Percentiles rank a stretch among this genome's conserved stretches.
These are phyloP conservation scores for Priceomyces castillae DNA, from an alignment of 805 yeast genomes.

Conservation along the genomic window DNA sequence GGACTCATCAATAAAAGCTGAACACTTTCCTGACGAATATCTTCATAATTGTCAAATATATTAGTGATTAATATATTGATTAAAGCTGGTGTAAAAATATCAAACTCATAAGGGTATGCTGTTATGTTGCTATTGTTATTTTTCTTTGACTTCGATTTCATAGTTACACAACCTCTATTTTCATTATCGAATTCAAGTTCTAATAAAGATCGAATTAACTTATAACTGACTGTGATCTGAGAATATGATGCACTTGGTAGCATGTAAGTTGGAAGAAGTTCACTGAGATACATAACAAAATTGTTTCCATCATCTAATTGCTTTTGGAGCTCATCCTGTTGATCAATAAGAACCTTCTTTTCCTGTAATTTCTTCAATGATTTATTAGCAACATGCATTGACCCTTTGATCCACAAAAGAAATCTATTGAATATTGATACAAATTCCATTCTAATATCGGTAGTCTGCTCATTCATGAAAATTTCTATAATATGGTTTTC, in stretches of 20 bases:
- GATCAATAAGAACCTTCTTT: constrained; percentile 15
- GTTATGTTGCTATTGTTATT: neutral
- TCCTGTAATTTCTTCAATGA: constrained; percentile 40
- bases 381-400: constrained; percentile 49
- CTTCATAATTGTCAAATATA: constrained; percentile 71
- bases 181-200: constrained; percentile 10
- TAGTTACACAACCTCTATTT: neutral
- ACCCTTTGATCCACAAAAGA: constrained; percentile 63
- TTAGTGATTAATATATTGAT: constrained; percentile 56
- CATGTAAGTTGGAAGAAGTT: constrained; percentile 44
- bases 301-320: constrained; percentile 2
- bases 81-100: constrained; percentile 20
- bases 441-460: constrained; percentile 67
- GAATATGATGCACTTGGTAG: constrained; percentile 50
- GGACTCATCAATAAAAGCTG: constrained; percentile 47
- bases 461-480: constrained; percentile 56
- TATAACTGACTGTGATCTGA: constrained; percentile 19
- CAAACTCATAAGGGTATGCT: constrained; percentile 8
- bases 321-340: constrained; percentile 8
- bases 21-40: constrained; percentile 57
- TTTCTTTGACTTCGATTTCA: neutral
- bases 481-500: constrained; percentile 39
- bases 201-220: constrained; percentile 13
- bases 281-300: constrained; percentile 7
- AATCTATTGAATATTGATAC: constrained; percentile 61